Evolutionary conservation across 208 protist species (phyloP).

Genomic region (Phytomonas sp.): DNA sequence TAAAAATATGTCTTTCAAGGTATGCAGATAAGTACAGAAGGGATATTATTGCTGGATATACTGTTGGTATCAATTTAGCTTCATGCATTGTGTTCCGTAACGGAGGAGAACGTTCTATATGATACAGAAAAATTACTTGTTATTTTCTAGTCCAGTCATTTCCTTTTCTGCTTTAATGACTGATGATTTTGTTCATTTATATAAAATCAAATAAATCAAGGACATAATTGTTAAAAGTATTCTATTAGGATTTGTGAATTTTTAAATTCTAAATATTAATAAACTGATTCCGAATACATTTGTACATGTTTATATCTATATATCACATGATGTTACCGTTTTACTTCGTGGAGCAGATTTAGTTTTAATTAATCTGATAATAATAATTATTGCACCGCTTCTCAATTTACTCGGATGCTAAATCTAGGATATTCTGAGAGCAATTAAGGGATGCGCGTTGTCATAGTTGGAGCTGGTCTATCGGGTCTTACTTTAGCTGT

Average conservation of each 20-base stretch:
- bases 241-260: not conserved
- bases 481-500: slow-evolving; percentile 71
- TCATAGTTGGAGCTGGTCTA: slow-evolving; percentile 82
- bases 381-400: not conserved
- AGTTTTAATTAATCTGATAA: not conserved
- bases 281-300: not conserved
- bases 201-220: not conserved
- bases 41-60: not conserved
- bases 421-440: not conserved
- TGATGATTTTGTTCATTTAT: not conserved
- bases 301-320: slow-evolving; percentile 1
- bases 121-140: not conserved
- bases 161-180: not conserved
- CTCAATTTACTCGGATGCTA: not conserved
- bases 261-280: not conserved
- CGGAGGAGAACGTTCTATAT: not conserved
- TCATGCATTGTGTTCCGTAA: not conserved
- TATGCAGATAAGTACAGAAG: not conserved
- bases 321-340: not conserved
- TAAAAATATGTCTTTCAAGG: not conserved
- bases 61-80: not conserved
- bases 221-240: not conserved
- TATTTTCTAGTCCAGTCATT: not conserved
- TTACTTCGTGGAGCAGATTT: not conserved
- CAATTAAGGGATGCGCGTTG: slow-evolving; percentile 47